phyloP scores from a whole-genome alignment of 2,329 filamentous ascomycete genomes.

The Ophiosphaerella herpotricha region DNA sequence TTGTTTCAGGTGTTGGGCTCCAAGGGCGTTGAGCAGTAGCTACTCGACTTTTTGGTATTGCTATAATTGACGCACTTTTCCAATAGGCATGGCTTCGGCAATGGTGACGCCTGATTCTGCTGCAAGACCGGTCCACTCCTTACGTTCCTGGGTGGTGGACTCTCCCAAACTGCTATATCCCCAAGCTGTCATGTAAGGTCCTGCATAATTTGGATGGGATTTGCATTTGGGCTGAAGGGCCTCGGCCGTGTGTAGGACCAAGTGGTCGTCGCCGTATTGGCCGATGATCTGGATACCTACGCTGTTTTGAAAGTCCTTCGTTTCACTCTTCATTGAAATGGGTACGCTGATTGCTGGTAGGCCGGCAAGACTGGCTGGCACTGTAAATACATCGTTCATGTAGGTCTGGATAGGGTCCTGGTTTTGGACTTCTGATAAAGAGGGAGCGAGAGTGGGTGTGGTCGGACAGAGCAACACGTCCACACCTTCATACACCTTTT shows the following conservation, averaged over 20 bases:
- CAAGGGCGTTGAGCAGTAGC: not conserved
- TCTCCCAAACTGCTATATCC: conserved; percentile 3
- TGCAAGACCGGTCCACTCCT: not conserved
- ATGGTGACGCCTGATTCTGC: not conserved
- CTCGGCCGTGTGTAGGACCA: conserved; percentile 64
- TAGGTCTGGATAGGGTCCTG: conserved; percentile 73
- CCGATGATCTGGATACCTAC: conserved; percentile 76
- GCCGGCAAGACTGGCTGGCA: conserved; percentile 90
- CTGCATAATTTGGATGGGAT: conserved; percentile 3
- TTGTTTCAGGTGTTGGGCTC: not conserved
- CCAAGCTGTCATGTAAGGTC: conserved; percentile 19
- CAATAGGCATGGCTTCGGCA: not conserved
- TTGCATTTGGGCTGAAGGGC: conserved; percentile 16
- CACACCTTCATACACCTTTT: conserved; percentile 65
- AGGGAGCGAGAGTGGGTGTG: conserved; percentile 75
- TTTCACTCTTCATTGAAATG: conserved; percentile 49
- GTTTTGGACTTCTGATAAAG: conserved; percentile 60
- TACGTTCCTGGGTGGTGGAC: not conserved
- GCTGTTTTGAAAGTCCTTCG: conserved; percentile 32
- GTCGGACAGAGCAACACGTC: conserved; percentile 90
- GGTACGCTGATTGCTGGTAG: conserved; percentile 88
- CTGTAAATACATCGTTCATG: conserved; percentile 93
- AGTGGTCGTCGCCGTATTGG: conserved; percentile 77
- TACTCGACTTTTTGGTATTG: not conserved
- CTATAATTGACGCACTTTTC: not conserved